phyloP scores from a whole-genome alignment of 441 rosid genomes.

The Gossypium gossypioides region DNA sequence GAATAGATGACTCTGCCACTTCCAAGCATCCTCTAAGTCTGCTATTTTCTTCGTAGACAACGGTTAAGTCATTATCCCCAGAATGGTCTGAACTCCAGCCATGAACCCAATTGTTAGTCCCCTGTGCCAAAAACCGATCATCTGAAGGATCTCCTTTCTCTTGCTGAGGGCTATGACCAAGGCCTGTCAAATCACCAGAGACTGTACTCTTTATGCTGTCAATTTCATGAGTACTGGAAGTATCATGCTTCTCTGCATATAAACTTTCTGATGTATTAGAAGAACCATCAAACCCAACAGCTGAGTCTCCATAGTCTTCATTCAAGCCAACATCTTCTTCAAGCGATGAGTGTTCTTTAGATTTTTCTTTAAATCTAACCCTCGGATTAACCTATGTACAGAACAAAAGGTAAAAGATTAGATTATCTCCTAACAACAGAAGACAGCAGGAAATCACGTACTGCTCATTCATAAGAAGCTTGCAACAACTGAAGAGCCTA shows the following conservation, averaged over 20 bases:
- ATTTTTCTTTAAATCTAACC: constrained; percentile 56
- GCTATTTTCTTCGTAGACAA: constrained; percentile 62
- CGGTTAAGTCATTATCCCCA: constrained; percentile 53
- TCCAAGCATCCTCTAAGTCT: constrained; percentile 80
- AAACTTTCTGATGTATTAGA: constrained; percentile 83
- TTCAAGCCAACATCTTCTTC: constrained; percentile 43
- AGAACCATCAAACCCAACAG: constrained; percentile 79
- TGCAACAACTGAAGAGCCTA: not conserved
- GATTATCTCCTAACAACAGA: not conserved
- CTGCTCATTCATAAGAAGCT: not conserved
- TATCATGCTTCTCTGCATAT: constrained; percentile 82
- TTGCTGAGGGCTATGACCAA: constrained; percentile 48
- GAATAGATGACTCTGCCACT: constrained; percentile 66
- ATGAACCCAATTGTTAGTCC: constrained; percentile 52
- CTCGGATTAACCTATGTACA: constrained; percentile 48
- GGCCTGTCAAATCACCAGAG: constrained; percentile 45
- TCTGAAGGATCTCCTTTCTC: constrained; percentile 53
- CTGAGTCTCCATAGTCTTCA: constrained; percentile 54
- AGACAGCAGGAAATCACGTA: not conserved
- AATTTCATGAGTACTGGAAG: constrained; percentile 62
- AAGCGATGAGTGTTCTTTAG: constrained; percentile 37
- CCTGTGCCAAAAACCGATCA: constrained; percentile 36
- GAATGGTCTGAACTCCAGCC: constrained; percentile 73
- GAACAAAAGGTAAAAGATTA: constrained; percentile 3
- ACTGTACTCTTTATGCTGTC: constrained; percentile 70